These are phyloP conservation scores for Funneliformis caledonium DNA, from an alignment of 371 early-diverging fungal genomes.

Conservation along the genomic window DNA sequence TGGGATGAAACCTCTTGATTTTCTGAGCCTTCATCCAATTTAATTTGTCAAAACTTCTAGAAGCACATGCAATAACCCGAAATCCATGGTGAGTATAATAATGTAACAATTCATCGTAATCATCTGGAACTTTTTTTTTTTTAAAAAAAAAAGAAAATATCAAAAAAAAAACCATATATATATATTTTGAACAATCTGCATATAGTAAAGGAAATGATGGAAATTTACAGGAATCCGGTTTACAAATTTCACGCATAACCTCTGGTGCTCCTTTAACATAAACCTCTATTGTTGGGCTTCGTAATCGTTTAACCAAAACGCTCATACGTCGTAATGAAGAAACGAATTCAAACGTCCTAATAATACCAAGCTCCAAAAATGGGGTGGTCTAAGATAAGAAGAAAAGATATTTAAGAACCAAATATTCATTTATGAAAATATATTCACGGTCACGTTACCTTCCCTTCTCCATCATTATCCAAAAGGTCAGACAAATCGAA, in stretches of 20 bases:
- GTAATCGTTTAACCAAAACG: slow-evolving; percentile 84
- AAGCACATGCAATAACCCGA: slow-evolving; percentile 94
- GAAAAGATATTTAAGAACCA: slow-evolving; percentile 39
- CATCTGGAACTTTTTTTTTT: slow-evolving; percentile 67
- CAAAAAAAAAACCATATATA: background rate
- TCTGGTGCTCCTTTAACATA: slow-evolving; percentile 99
- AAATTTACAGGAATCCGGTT: slow-evolving; percentile 62
- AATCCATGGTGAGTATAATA: slow-evolving; percentile 94
- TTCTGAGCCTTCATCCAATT: slow-evolving; percentile 81
- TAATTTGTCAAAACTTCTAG: slow-evolving; percentile 69
- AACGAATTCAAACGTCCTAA: slow-evolving; percentile 96
- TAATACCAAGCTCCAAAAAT: slow-evolving; percentile 83
- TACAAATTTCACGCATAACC: slow-evolving; percentile 86
- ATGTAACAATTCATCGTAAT: slow-evolving; percentile 80
- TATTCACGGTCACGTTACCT: slow-evolving; percentile 5
- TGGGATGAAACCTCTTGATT: slow-evolving; percentile 58
- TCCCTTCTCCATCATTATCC: slow-evolving; percentile 13
- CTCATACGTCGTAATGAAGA: slow-evolving; percentile 93
- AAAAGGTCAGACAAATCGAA: slow-evolving; percentile 48
- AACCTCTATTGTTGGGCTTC: slow-evolving; percentile 75
- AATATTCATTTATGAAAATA: slow-evolving; percentile 23
- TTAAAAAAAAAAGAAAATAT: background rate
- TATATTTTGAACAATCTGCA: too few relatives aligned
- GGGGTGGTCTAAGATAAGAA: slow-evolving; percentile 37
- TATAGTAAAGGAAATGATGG: background rate